Evolutionary conservation across 495 filamentous ascomycete species (phyloP), one percentile per base, ranked within the genome.

Genomic region (Penicillium cosmopolitanum): DNA sequence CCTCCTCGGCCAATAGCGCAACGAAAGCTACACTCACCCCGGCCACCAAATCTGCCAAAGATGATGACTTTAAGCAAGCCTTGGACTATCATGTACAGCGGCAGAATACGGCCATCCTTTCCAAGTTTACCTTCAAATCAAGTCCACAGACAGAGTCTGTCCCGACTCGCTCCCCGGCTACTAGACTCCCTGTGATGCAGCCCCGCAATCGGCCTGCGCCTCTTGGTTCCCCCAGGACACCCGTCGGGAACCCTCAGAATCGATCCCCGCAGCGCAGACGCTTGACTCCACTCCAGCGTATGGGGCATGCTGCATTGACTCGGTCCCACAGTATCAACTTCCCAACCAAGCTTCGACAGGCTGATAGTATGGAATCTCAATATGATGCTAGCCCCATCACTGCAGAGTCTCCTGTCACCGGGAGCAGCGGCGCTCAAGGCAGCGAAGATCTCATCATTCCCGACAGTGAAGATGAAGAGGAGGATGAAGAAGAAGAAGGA

Each of bases 361-460:
- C 53, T 4, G 50, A 64, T 21, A 42, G 51, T 53, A 51, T 57
- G 25, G 47, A 59, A 2, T 28, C 64, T 31, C 55, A 36, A 25
- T 10, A 47, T 33, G 53, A 62, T 2, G 36, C 56, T 6, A 53
- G 66, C 9, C 53, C 54, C 28, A 23, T 60, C 18, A 25, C 53
- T 18, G 16, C 42, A 9, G 42, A 44, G 16, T 44, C 42, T 6
- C 16, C n/a, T 9, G 13, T 44, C 16, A 48, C 43, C 4, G 56
- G n/a, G 40, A 19, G 53, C 48, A 31, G 21, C 31, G 18, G 36
- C 25, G 36, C 60, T 15, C 75, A 82, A 50, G 90, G 91, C 1
- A 94, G 91, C 65, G 91, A 96, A 68, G 91, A 96, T 63, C 71
- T 87, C 46, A 81, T 96, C 16, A 70, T 89, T 3, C 88, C 89